phyloP scores from a whole-genome alignment of 139 green algal species.

The Limnomonas spitsbergensis region DNA sequence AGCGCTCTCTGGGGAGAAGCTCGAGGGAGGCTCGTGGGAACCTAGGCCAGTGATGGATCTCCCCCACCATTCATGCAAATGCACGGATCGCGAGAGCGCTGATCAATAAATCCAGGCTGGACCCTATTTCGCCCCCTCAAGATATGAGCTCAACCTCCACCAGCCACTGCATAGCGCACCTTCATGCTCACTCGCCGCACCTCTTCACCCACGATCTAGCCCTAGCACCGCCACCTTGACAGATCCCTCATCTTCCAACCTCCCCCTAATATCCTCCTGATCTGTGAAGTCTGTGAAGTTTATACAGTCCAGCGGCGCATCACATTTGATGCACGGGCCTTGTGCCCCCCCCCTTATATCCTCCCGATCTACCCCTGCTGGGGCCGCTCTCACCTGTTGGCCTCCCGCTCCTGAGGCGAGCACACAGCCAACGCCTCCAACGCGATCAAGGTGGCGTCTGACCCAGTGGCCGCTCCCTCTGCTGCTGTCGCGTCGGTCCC shows the following conservation, averaged over 20 bases:
- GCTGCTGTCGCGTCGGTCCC: background rate
- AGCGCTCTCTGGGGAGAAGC: background rate
- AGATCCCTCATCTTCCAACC: too few species aligned
- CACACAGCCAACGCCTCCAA: slow-evolving; percentile 27
- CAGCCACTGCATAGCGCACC: too few species aligned
- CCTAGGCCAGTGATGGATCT: background rate
- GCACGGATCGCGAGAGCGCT: too few species aligned
- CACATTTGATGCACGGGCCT: too few species aligned
- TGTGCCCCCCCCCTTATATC: background rate
- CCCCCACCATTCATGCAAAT: background rate
- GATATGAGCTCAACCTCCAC: too few species aligned
- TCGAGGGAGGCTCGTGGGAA: background rate
- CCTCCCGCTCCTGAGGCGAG: background rate
- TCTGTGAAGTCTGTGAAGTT: background rate
- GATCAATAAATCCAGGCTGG: too few species aligned
- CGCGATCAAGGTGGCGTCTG: slow-evolving; percentile 56
- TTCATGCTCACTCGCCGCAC: too few species aligned
- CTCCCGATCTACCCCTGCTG: too few species aligned
- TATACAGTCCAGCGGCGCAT: too few species aligned
- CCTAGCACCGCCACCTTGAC: too few species aligned
- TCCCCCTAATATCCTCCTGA: background rate
- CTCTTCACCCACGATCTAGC: too few species aligned
- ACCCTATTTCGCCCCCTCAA: too few species aligned
- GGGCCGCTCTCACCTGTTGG: slow-evolving; percentile 17
- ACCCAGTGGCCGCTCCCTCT: slow-evolving; percentile 27